Percentiles rank a stretch among this genome's conserved stretches.
These are phyloP conservation scores for Liquidambar formosana DNA, from an alignment of 164 flowering plant species.

Conservation along the genomic window DNA sequence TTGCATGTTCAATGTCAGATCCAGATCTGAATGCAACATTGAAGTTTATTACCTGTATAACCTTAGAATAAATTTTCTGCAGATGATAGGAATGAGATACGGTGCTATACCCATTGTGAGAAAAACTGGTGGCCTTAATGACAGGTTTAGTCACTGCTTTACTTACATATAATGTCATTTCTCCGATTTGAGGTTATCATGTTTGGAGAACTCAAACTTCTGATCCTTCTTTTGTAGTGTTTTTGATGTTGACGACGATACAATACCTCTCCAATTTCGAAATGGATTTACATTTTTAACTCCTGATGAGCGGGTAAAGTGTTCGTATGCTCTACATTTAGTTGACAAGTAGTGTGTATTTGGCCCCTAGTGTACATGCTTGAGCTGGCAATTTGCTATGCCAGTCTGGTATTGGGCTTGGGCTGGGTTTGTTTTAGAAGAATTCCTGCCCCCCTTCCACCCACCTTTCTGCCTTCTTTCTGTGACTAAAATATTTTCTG, in stretches of 20 bases:
- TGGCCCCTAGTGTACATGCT: background rate
- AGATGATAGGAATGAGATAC: conserved; percentile 99
- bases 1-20: background rate
- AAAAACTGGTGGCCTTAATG: conserved; percentile 92
- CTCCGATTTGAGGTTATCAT: background rate
- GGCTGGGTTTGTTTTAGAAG: too few species aligned
- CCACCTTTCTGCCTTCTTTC: too few species aligned
- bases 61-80: conserved; percentile 15
- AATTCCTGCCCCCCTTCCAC: too few species aligned
- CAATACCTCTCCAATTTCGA: conserved; percentile 63
- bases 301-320: conserved; percentile 80
- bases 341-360: background rate
- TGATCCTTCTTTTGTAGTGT: conserved; percentile 49
- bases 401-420: background rate
- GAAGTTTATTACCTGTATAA: background rate
- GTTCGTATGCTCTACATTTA: background rate
- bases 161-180: background rate
- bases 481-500: too few species aligned
- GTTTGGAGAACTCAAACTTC: background rate
- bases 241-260: conserved; percentile 86
- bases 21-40: background rate
- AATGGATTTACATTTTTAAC: conserved; percentile 81
- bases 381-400: background rate
- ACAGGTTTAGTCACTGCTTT: conserved; percentile 52
- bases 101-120: conserved; percentile 90